Conservation (phyloP, 192 early-diverging fungal genomes). For the Backusella sp. region DNA sequence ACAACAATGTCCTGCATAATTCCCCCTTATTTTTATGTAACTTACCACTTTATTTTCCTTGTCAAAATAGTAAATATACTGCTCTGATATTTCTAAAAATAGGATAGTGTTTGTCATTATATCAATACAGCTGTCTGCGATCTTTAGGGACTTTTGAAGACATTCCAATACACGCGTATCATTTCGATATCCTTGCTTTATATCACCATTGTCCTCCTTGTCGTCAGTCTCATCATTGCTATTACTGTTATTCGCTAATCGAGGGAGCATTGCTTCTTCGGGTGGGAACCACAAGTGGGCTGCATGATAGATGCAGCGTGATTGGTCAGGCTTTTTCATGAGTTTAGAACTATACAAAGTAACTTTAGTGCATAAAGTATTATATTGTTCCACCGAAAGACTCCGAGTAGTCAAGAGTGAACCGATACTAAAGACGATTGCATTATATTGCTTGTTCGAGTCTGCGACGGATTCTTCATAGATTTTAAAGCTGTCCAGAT, state of each 20-base stretch:
- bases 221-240: slow-evolving; percentile 38
- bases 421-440: slow-evolving; percentile 82
- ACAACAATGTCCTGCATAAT: background rate
- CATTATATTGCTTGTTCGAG: slow-evolving; percentile 85
- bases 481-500: slow-evolving; percentile 93
- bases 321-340: slow-evolving; percentile 95
- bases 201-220: slow-evolving; percentile 40
- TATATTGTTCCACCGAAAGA: slow-evolving; percentile 88
- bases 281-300: slow-evolving; percentile 79
- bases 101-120: slow-evolving; percentile 80
- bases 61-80: slow-evolving; percentile 94
- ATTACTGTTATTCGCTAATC: background rate
- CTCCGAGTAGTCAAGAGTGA: slow-evolving; percentile 75
- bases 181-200: slow-evolving; percentile 69
- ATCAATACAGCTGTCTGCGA: slow-evolving; percentile 94
- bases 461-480: slow-evolving; percentile 97
- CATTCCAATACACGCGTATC: slow-evolving; percentile 87
- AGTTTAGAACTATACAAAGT: slow-evolving; percentile 87
- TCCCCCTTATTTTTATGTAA: slow-evolving; percentile 3
- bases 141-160: slow-evolving; percentile 92
- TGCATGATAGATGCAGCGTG: slow-evolving; percentile 76
- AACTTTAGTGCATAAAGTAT: slow-evolving; percentile 88
- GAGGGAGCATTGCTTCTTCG: background rate
- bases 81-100: slow-evolving; percentile 94
- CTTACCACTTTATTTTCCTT: slow-evolving; percentile 73